These are phyloP conservation scores for Aspergillus funiculosus DNA, from an alignment of 495 filamentous ascomycete genomes.

Conservation along the genomic window DNA sequence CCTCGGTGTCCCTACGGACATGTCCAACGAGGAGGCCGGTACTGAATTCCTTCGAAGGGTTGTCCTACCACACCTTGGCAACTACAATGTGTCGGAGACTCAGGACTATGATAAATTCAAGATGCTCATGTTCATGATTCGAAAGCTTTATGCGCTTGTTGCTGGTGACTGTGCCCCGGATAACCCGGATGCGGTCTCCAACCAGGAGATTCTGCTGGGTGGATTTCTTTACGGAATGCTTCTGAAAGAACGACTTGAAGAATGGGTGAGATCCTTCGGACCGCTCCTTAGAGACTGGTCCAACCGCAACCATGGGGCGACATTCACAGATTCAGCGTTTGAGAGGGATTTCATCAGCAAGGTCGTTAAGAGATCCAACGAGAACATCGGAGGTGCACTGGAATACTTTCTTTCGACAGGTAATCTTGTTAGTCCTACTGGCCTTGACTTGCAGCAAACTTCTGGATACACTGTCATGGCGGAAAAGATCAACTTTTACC, in stretches of 20 bases:
- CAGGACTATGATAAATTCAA: conserved; percentile 90
- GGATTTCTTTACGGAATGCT: conserved; percentile 94
- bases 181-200: conserved; percentile 92
- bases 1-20: conserved; percentile 69
- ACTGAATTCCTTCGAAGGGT: conserved; percentile 84
- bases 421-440: conserved; percentile 83
- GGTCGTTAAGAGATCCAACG: conserved; percentile 73
- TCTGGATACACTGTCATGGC: conserved; percentile 95
- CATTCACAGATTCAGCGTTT: conserved; percentile 67
- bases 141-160: conserved; percentile 88
- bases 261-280: conserved; percentile 65
- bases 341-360: conserved; percentile 68
- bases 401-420: conserved; percentile 97
- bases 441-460: conserved; percentile 87
- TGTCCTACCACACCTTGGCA: conserved; percentile 84
- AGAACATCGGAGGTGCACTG: conserved; percentile 76
- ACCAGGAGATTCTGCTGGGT: conserved; percentile 87
- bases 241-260: conserved; percentile 87
- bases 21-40: conserved; percentile 80
- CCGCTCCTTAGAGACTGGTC: conserved; percentile 62
- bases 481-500: conserved; percentile 98
- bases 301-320: conserved; percentile 53
- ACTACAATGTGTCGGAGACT: conserved; percentile 68
- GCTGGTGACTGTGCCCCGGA: conserved; percentile 88
- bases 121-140: conserved; percentile 90